phyloP scores from a whole-genome alignment of 768 basidiomycete species.

The Tricholoma bakamatsutake region DNA sequence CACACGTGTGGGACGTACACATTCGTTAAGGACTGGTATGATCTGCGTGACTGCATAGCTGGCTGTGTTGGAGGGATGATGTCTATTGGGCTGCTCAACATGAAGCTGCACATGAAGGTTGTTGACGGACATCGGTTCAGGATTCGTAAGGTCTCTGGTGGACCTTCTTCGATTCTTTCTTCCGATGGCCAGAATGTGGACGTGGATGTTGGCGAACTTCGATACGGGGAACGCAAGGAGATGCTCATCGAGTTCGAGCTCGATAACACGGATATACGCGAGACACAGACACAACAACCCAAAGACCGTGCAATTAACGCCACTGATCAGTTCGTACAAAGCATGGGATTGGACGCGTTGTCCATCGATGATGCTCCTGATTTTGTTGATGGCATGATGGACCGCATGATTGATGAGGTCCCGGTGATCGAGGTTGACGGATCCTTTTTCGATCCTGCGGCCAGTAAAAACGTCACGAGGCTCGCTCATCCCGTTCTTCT shows the following conservation, averaged over 20 bases:
- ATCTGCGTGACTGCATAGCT: constrained; percentile 86
- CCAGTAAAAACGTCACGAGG: constrained; percentile 76
- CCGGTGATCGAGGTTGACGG: constrained; percentile 96
- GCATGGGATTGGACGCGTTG: constrained; percentile 75
- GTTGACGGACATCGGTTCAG: constrained; percentile 88
- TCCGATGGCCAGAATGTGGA: constrained; percentile 95
- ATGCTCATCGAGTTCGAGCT: constrained; percentile 96
- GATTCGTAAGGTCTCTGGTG: constrained; percentile 92
- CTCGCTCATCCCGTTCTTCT: constrained; percentile 93
- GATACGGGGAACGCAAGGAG: constrained; percentile 96
- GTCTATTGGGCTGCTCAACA: constrained; percentile 86
- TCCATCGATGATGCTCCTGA: constrained; percentile 67
- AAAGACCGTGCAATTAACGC: constrained; percentile 54
- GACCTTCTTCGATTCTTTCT: constrained; percentile 78
- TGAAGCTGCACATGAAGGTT: constrained; percentile 94
- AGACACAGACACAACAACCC: constrained; percentile 22
- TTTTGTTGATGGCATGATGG: constrained; percentile 90
- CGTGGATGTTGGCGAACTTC: constrained; percentile 88
- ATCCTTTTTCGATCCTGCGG: constrained; percentile 88
- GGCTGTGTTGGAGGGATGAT: constrained; percentile 96
- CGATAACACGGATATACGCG: constrained; percentile 63
- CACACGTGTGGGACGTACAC: constrained; percentile 97
- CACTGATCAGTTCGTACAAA: constrained; percentile 84
- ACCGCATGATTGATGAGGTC: constrained; percentile 95
- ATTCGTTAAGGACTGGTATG: constrained; percentile 97